These are phyloP conservation scores for Penicillium sumatraense DNA, from an alignment of 2,329 filamentous ascomycete species.

Conservation along the genomic window DNA sequence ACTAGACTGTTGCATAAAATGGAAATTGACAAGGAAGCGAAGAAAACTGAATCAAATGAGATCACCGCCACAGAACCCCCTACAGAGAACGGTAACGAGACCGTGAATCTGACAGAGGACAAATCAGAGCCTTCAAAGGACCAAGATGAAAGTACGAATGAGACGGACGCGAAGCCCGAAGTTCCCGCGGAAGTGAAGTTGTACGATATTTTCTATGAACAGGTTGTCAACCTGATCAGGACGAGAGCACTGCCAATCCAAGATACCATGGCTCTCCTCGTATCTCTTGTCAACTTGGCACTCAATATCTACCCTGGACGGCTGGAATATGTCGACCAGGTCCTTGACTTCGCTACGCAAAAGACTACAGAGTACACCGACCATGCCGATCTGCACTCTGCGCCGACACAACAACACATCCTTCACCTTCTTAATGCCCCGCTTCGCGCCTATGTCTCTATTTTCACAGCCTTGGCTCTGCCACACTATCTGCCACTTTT, in stretches of 20 bases:
- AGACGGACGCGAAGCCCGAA: slow-evolving; percentile 42
- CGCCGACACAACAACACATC: slow-evolving; percentile 83
- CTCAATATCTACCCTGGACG: slow-evolving; percentile 94
- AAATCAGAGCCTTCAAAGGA: slow-evolving; percentile 31
- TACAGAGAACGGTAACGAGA: slow-evolving; percentile 45
- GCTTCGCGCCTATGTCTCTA: slow-evolving; percentile 84
- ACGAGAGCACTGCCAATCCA: slow-evolving; percentile 89
- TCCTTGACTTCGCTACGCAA: slow-evolving; percentile 82
- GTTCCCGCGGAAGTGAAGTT: slow-evolving; percentile 73
- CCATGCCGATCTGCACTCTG: slow-evolving; percentile 91
- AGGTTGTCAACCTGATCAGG: slow-evolving; percentile 91
- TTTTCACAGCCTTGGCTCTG: slow-evolving; percentile 94
- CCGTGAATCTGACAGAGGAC: slow-evolving; percentile 34
- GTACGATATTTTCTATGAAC: slow-evolving; percentile 96
- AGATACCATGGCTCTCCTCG: slow-evolving; percentile 89
- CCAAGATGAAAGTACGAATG: slow-evolving; percentile 38
- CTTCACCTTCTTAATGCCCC: slow-evolving; percentile 89
- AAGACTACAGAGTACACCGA: slow-evolving; percentile 90
- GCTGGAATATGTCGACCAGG: slow-evolving; percentile 93
- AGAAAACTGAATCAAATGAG: slow-evolving; percentile 44
- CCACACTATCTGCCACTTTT: slow-evolving; percentile 90
- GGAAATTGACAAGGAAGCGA: slow-evolving; percentile 65
- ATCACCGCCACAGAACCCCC: slow-evolving; percentile 37
- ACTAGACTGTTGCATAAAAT: slow-evolving; percentile 77
- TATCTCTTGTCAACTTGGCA: slow-evolving; percentile 91